Evolutionary conservation across 2,329 filamentous ascomycete genomes (phyloP), one percentile per base, ranked within the genome.

Genomic region (Acephala macrosclerotiorum): DNA sequence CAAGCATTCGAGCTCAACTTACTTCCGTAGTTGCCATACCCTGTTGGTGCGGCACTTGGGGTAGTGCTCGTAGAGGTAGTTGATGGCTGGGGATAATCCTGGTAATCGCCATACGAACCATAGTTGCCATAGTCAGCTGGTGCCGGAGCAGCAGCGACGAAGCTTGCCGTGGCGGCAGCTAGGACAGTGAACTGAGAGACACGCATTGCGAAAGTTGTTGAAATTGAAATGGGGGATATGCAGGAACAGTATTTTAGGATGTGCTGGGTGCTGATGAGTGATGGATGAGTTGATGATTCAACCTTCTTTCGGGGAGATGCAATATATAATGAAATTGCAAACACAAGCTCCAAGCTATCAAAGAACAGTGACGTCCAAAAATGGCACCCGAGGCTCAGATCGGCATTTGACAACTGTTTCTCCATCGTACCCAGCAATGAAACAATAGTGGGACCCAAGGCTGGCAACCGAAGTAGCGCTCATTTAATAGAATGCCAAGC

Each of bases 81-180:
- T 3, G 56, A 29, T 56, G 57, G 20, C 9, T 2, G 4, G 6
- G 58, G 62, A 57, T 64, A 64, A 47, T 64, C 60, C 25, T 64
- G 49, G 26, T 64, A 64, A 42, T 64, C 49, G 29, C 58, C 58
- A 40, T 68, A 66, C 8, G 58, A 40, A 25, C 65, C 67, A 36
- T 69, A 69, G 20, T 65, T 62, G 16, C 64, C 65, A 45, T 69
- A 69, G 14, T 69, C 61, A 20, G 5, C 56, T 36, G 63, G 56
- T 20, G 59, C 51, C n/a, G 62, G 65, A 38, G 61, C 63, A 59
- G 68, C 69, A 45, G 60, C 49, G 26, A 66, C 68, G 38, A 58
- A 20, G 33, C 63, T 63, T 40, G 66, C 63, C 20, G 70, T 68
- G 29, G 70, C 67, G 42, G 61, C 63, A 47, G 58, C 65, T n/a